phyloP scores from a whole-genome alignment of 345 rosid genomes.

The Trapa incisa region DNA sequence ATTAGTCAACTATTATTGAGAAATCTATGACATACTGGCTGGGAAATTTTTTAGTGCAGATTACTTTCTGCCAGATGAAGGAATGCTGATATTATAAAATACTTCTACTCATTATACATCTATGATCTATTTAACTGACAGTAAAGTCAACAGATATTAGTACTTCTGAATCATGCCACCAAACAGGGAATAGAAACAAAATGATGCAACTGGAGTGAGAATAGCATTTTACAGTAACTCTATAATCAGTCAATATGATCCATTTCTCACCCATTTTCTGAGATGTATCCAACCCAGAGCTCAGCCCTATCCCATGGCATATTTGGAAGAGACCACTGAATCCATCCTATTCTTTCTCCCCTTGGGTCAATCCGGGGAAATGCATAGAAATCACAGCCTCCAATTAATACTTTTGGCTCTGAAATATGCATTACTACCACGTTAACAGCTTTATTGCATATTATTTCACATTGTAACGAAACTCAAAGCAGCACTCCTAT shows the following conservation, averaged over 20 bases:
- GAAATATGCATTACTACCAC: constrained; percentile 9
- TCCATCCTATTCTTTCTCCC: constrained; percentile 73
- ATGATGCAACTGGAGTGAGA: background rate
- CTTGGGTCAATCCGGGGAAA: constrained; percentile 77
- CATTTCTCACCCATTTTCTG: constrained; percentile 56
- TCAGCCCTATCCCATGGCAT: constrained; percentile 97
- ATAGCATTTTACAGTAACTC: background rate
- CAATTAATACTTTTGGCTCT: constrained; percentile 64
- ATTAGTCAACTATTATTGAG: background rate
- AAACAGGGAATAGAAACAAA: background rate
- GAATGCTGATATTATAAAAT: background rate
- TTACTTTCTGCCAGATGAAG: background rate
- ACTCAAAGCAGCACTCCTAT: background rate
- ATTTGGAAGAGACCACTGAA: constrained; percentile 83
- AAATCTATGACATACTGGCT: background rate
- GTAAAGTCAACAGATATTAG: background rate
- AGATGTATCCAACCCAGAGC: constrained; percentile 86
- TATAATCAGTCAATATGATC: background rate
- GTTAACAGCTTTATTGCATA: background rate
- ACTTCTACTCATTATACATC: background rate
- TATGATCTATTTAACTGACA: background rate
- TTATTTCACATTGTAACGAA: background rate
- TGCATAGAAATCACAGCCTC: constrained; percentile 89
- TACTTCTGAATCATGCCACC: background rate
- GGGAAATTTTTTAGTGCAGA: background rate